phyloP scores from a whole-genome alignment of 257 asterid species.

The Lavandula angustifolia region DNA sequence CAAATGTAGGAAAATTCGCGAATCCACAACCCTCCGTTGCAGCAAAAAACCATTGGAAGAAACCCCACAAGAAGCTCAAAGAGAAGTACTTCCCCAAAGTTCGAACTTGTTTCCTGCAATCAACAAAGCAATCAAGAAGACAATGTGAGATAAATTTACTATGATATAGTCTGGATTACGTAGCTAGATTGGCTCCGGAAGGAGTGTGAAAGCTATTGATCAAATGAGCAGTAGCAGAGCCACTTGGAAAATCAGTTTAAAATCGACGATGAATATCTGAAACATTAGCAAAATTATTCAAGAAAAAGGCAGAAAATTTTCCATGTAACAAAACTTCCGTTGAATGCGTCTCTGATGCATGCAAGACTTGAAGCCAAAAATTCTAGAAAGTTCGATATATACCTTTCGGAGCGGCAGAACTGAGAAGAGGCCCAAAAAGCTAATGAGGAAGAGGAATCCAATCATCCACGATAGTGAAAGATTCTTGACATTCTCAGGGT shows the following conservation, averaged over 20 bases:
- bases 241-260: conserved; percentile 86
- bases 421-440: conserved; percentile 90
- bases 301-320: no score
- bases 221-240: conserved; percentile 95
- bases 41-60: conserved; percentile 97
- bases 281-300: conserved; percentile 15
- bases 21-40: conserved; percentile 83
- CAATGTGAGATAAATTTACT: no score
- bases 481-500: conserved; percentile 54
- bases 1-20: conserved; percentile 73
- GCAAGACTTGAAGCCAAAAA: not conserved
- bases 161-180: conserved; percentile 32
- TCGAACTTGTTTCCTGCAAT: conserved; percentile 69
- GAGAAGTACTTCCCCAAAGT: conserved; percentile 82
- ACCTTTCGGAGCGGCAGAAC: conserved; percentile 93
- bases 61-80: conserved; percentile 94
- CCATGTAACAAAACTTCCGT: no score
- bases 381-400: conserved; percentile 3
- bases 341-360: no score
- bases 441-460: conserved; percentile 82
- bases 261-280: conserved; percentile 89
- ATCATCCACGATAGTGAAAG: conserved; percentile 78
- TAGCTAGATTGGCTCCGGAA: conserved; percentile 90
- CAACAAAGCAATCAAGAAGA: no score
- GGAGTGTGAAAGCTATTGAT: conserved; percentile 97